A percentile compares a stretch with the other conserved stretches of the same genome.
Conservation (phyloP, 805 yeast species). For the Teunomyces lycoperdinae region DNA sequence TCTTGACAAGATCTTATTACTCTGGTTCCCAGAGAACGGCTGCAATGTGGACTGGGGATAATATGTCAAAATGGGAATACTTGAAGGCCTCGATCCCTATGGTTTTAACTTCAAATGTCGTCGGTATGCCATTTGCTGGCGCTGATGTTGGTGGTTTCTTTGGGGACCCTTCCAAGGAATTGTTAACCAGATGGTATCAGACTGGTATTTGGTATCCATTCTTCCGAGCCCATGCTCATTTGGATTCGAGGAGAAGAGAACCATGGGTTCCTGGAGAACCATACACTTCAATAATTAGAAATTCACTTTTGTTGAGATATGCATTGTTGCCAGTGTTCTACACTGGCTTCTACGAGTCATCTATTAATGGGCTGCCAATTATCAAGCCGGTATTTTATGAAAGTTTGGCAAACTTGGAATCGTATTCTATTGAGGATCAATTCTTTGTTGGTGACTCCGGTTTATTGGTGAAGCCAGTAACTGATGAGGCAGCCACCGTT, state of each 20-base stretch:
- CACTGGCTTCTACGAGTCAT: conserved; percentile 69
- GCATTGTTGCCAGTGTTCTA: conserved; percentile 74
- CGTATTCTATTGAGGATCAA: conserved; percentile 72
- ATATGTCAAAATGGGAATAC: conserved; percentile 89
- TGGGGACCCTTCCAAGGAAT: conserved; percentile 80
- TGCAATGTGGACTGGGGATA: conserved; percentile 98
- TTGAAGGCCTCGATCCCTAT: conserved; percentile 79
- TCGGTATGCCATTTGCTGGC: conserved; percentile 90
- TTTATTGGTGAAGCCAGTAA: conserved; percentile 76
- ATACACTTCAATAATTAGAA: conserved; percentile 59
- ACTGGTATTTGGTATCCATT: conserved; percentile 96
- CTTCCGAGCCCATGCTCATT: conserved; percentile 95
- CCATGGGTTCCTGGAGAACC: conserved; percentile 87
- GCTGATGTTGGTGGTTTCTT: conserved; percentile 98
- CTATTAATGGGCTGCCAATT: conserved; percentile 63
- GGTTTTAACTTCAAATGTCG: conserved; percentile 76
- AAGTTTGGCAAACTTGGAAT: conserved; percentile 42
- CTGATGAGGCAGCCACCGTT: conserved; percentile 45
- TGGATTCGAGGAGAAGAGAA: conserved; percentile 88
- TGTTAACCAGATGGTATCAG: conserved; percentile 92
- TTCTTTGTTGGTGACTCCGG: conserved; percentile 75
- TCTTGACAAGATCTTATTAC: conserved; percentile 81
- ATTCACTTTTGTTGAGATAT: conserved; percentile 74
- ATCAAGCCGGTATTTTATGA: conserved; percentile 66
- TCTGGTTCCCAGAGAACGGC: conserved; percentile 90